Evolutionary conservation across 2,329 filamentous ascomycete species (phyloP), one percentile per base, ranked within the genome.

Genomic region (Phoma sp.): DNA sequence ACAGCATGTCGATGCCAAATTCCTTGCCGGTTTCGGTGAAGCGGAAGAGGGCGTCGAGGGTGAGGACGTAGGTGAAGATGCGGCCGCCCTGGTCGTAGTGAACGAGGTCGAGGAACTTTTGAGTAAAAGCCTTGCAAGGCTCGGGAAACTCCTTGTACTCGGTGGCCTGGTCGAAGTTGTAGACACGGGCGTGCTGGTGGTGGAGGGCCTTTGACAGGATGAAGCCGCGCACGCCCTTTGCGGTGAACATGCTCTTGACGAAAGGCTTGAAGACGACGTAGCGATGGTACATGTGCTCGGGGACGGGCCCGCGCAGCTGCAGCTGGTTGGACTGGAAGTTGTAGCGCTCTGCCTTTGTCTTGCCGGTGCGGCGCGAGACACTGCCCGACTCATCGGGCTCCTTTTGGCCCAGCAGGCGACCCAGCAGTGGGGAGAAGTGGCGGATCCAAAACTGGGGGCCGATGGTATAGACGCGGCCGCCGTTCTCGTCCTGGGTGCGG

Each of bases 11-110:
- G 67, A 98, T 92, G 47, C 93, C 92, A 56, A 97, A 97, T 68
- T 97, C 93, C 67, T 95, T 95, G 27, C 94, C 94, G 0, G 94
- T 98, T 75, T 97, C 94, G 1, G 94, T 97, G 76, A 97, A 97
- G 40, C 92, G 88, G 70, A 96, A 85, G 48, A 94, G 82, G 5
- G 89, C 90, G 69, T 98, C 94, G 6, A 97, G 82, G 0, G 92
- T 96, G 21, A 98, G 80, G 24, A 97, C 88, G 65, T 97, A 98
- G 21, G 94, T 98, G 70, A 95, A 97, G 52, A 96, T 86, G 12
- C 92, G 87, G 1, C 90, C 89, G 17, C 92, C 93, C 66, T 95
- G 85, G 68, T 94, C 92, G 70, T 89, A 94, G 68, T 96, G 92
- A 0, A 87, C 89, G 67, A 97, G 87, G 55, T 92, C 90, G 9